These are phyloP conservation scores for Pseudocercospora musae DNA, from an alignment of 2,329 filamentous ascomycete genomes.

Conservation along the genomic window DNA sequence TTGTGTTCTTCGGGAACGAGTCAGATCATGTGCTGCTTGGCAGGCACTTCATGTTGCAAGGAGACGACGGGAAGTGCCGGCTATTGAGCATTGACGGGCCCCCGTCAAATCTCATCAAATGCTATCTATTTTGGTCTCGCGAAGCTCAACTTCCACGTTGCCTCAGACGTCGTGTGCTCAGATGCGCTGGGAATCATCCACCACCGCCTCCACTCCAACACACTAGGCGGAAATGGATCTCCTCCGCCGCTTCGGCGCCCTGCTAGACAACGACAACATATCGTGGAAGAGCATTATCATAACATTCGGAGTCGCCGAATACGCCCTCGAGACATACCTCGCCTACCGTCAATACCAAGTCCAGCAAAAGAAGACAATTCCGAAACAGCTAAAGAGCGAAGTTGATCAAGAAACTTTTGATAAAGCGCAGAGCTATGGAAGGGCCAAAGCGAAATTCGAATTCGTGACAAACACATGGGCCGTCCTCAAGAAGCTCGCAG, in stretches of 20 bases:
- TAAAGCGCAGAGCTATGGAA: slow-evolving; percentile 80
- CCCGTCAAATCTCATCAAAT: neutral
- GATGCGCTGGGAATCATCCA: neutral
- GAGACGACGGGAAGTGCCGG: neutral
- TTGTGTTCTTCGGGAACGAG: too few relatives aligned
- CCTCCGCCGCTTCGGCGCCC: slow-evolving; percentile 66
- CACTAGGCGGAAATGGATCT: slow-evolving; percentile 32
- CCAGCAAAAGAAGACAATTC: slow-evolving; percentile 73
- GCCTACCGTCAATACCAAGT: slow-evolving; percentile 87
- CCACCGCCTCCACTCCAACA: neutral
- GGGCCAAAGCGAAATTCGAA: slow-evolving; percentile 88
- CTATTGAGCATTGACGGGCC: neutral
- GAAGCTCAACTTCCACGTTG: neutral
- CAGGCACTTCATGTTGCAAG: too few relatives aligned
- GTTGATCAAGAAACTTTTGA: slow-evolving; percentile 88
- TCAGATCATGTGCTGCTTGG: too few relatives aligned
- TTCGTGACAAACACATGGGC: slow-evolving; percentile 77
- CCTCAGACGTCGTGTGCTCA: neutral
- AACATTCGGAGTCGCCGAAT: slow-evolving; percentile 90
- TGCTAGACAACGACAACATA: slow-evolving; percentile 87
- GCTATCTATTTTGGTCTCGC: neutral
- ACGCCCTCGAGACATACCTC: slow-evolving; percentile 83
- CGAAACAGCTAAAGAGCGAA: slow-evolving; percentile 82
- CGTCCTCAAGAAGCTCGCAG: slow-evolving; percentile 82
- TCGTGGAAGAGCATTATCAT: slow-evolving; percentile 97